Base-by-base conservation (phyloP, 2,329 filamentous ascomycete species). In the Epichloe coenophiala region DNA sequence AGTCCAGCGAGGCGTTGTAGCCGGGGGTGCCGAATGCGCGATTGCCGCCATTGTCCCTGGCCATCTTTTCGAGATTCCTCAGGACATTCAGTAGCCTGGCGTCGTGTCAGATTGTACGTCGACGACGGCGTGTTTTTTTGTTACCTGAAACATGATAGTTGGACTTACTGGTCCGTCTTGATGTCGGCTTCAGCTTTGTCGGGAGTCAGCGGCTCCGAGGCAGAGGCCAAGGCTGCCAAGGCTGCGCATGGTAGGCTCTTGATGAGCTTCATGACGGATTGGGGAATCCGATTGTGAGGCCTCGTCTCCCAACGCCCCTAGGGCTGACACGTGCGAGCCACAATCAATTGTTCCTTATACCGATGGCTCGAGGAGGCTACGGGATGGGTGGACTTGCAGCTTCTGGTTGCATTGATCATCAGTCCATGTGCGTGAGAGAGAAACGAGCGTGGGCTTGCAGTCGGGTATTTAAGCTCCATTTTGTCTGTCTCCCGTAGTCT, bases 1-100 rank as follows among this genome's bases (percentile, higher is more conserved):
- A 81, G 56, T 82, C 75, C 17, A 76, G 63, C 0, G 77, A 81
- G 2, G 76, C 78, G 47, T 72, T 70, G 67, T 74, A 82, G 13
- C 79, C 79, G 1, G 77, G 75, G 9, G 75, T 65, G 13, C 79
- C 78, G 52, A 79, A 81, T 5, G 78, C 78, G 47, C 78, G 71
- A 61, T 80, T 81, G 15, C 77, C 78, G 39, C 75, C 76, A 57
- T 82, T 75, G 48, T 71, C 67, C 33, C 63, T 64, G 12, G 71
- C 78, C 49, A 81, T 81, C 42, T 70, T 63, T 58, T 81, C 68
- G 5, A 82, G 66, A 51, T 72, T 69, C 58, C 70, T 67, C n/a
- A 82, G 71, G 44, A 76, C 76, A 50, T 69, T 67, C 61, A 74
- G 69, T 19, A 82, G 65, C 21, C 77, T 45, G 44, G n/a, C 17